Conservation (phyloP, 495 filamentous ascomycete species). For the Aspergillus incahuasiensis region DNA sequence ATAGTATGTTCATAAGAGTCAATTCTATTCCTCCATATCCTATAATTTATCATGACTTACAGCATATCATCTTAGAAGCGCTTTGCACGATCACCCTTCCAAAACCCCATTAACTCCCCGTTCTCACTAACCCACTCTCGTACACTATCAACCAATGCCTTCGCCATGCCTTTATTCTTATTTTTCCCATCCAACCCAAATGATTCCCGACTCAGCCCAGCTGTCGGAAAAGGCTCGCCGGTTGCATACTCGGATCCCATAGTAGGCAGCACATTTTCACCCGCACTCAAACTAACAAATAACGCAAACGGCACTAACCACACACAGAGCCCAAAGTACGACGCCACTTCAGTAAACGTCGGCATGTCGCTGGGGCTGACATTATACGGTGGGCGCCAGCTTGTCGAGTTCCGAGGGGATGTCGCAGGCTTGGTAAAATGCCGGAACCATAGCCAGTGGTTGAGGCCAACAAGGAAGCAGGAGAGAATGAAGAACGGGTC, state of each 20-base stretch:
- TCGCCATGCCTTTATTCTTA: slow-evolving; percentile 80
- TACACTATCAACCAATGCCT: slow-evolving; percentile 76
- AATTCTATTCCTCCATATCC: background rate
- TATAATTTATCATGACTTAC: background rate
- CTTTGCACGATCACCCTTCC: slow-evolving; percentile 50
- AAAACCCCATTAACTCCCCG: slow-evolving; percentile 66
- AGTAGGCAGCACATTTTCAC: slow-evolving; percentile 89
- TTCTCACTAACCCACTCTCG: slow-evolving; percentile 69
- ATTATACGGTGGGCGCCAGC: slow-evolving; percentile 55
- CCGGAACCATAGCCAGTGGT: slow-evolving; percentile 95
- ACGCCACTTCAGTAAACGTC: slow-evolving; percentile 89
- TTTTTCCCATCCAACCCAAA: slow-evolving; percentile 43
- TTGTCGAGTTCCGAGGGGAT: slow-evolving; percentile 22
- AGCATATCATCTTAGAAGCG: slow-evolving; percentile 29
- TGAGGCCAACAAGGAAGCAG: slow-evolving; percentile 80
- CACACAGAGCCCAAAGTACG: slow-evolving; percentile 92
- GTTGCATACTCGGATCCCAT: slow-evolving; percentile 69
- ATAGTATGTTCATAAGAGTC: background rate
- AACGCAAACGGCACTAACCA: slow-evolving; percentile 96
- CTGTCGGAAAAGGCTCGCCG: slow-evolving; percentile 48
- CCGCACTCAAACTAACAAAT: slow-evolving; percentile 87
- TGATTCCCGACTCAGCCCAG: slow-evolving; percentile 29
- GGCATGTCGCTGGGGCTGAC: slow-evolving; percentile 56
- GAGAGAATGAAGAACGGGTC: slow-evolving; percentile 86
- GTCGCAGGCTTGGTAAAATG: slow-evolving; percentile 68